These are phyloP conservation scores for Fusarium zealandicum DNA, from an alignment of 2,329 filamentous ascomycete genomes.

Conservation along the genomic window DNA sequence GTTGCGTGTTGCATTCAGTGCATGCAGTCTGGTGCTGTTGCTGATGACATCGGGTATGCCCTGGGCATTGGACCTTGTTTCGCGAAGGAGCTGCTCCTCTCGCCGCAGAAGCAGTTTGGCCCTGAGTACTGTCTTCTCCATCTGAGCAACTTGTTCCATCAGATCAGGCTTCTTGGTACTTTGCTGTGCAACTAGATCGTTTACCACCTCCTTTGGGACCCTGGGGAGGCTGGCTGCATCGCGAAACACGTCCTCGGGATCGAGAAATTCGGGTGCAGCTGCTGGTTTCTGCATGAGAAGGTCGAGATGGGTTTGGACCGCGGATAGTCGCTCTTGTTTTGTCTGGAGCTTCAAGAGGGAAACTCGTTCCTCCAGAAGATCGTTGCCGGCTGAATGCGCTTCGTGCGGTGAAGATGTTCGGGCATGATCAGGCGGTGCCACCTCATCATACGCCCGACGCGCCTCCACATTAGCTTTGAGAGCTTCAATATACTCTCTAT, in stretches of 20 bases:
- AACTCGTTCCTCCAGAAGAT: conserved; percentile 58
- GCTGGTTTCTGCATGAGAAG: conserved; percentile 60
- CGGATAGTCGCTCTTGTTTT: conserved; percentile 58
- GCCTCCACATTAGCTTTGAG: conserved; percentile 61
- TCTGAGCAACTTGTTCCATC: conserved; percentile 55
- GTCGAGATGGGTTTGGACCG: conserved; percentile 60
- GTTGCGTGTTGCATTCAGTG: conserved; percentile 63
- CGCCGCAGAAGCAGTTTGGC: conserved; percentile 64
- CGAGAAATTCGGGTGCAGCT: conserved; percentile 58
- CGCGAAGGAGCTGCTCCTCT: conserved; percentile 63
- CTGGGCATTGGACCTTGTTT: conserved; percentile 52
- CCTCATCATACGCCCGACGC: conserved; percentile 54
- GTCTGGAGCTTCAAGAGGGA: conserved; percentile 59
- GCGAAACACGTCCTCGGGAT: conserved; percentile 56
- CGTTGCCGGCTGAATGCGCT: conserved; percentile 20
- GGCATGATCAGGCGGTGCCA: conserved; percentile 40
- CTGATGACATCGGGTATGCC: conserved; percentile 48
- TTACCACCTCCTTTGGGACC: conserved; percentile 61
- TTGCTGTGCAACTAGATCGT: conserved; percentile 56
- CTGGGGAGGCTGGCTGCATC: conserved; percentile 54
- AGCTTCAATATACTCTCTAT: conserved; percentile 63
- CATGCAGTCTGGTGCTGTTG: conserved; percentile 55
- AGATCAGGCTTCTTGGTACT: conserved; percentile 52
- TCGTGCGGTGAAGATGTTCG: conserved; percentile 32
- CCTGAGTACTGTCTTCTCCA: conserved; percentile 66